Base-by-base conservation (phyloP, 106 monocot genomes). In the Iris macrosiphon region DNA sequence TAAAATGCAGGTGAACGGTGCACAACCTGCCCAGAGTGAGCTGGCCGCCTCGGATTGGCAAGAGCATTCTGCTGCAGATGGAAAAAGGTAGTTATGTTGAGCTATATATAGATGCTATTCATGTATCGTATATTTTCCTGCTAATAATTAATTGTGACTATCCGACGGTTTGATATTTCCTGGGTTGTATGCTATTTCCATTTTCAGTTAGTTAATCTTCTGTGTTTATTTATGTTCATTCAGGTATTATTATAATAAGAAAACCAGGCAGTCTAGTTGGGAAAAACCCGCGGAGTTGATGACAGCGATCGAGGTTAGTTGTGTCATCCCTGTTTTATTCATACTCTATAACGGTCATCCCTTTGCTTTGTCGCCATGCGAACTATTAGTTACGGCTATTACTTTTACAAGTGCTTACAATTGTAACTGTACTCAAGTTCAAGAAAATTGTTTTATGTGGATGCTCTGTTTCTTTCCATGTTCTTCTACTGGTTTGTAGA, bases 241-340 rank as follows among this genome's bases (percentile, higher is more conserved):
- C 29, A 98, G 96, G 54, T 98, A 98, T 40, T 98, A 98, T 56
- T 87, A 83, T 40, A 98, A 98, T 66, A 98, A 87, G 69, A 98
- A 83, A 71, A 98, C 90, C 6, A 79, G 67, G 34, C 90, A 87
- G 60, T 98, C 96, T 70, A 83, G 82, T 57, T 98, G 96, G 96
- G 96, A 87, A 65, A 98, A 98, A 62, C 96, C 96, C 15, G 34
- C 70, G 54, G 96, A 98, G 52, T 42, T 98, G 41, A 98, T 98
- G 96, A 87, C 90, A 4, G 90, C 90, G 19, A 57, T 80, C 57
- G 85, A 86, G 80, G 85, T 86, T 38, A 67, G 76, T 63, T 63
- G 19, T 65, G 11, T 42, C 19, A 21, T 54, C 26, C 4, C 43
- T 28, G 4, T 5, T 41, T 5, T 42, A 4, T 32, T 33, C 18